Conservation (phyloP, 2,329 filamentous ascomycete species). For the Ceratocystiopsis minuta region DNA sequence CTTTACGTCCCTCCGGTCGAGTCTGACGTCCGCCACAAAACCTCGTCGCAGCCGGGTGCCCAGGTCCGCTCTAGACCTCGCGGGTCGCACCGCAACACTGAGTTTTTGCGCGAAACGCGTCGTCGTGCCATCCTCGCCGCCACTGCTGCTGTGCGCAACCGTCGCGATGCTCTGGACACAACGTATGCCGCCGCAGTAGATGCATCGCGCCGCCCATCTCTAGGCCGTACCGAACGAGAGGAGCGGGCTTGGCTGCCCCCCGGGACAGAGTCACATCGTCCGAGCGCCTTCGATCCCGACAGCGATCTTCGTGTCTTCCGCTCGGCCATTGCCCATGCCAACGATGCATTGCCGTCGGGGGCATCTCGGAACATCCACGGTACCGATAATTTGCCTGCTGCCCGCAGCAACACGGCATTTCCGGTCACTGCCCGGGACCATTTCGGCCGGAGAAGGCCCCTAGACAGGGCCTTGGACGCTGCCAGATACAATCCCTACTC, state of each 20-base stretch:
- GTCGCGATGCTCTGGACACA: background rate
- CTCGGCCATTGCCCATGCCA: too few species aligned
- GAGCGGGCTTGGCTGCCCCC: background rate
- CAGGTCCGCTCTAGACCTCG: background rate
- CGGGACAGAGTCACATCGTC: too few species aligned
- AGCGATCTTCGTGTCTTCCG: too few species aligned
- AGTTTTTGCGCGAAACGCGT: conserved; percentile 7
- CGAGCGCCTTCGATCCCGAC: too few species aligned
- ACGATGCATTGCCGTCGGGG: too few species aligned
- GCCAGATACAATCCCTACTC: too few species aligned
- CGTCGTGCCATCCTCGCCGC: conserved; percentile 8
- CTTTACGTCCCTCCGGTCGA: conserved; percentile 10
- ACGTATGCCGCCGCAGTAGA: background rate
- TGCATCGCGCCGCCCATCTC: background rate
- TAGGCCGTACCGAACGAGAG: background rate
- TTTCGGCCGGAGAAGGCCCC: too few species aligned
- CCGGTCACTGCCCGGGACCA: too few species aligned
- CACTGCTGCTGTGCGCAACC: background rate
- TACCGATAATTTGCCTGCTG: too few species aligned
- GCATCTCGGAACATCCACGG: too few species aligned
- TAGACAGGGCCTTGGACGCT: too few species aligned
- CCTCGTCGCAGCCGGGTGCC: background rate
- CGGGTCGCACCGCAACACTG: conserved; percentile 1
- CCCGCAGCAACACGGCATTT: too few species aligned
- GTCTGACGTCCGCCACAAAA: conserved; percentile 8